Evolutionary conservation across 176 grass and related monocot genomes (phyloP).

Genomic region (Phoenix roebelenii): DNA sequence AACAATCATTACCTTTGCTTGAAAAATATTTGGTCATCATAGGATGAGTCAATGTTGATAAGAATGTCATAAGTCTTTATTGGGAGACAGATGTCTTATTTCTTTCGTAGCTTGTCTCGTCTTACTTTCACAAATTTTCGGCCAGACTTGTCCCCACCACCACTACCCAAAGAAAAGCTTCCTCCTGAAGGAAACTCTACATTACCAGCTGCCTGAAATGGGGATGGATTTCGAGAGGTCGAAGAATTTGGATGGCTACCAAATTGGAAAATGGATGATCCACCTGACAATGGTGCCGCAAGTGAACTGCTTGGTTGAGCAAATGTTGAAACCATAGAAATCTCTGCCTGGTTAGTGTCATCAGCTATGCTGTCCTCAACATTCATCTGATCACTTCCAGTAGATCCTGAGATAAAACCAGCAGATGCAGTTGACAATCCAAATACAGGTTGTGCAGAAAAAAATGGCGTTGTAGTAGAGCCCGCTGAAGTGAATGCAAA

Average conservation of each 20-base stretch:
- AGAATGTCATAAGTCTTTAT: too few relatives aligned
- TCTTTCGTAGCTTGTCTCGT: conserved; percentile 19
- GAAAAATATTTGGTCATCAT: too few relatives aligned
- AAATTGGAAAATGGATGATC: conserved; percentile 39
- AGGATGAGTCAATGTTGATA: too few relatives aligned
- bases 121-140: conserved; percentile 43
- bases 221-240: conserved; percentile 13
- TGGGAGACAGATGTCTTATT: conserved; percentile 20
- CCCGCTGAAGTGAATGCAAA: conserved; percentile 38
- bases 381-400: conserved; percentile 63
- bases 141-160: conserved; percentile 41
- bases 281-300: conserved; percentile 11
- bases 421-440: conserved; percentile 27
- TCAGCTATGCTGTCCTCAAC: conserved; percentile 55
- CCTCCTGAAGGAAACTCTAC: conserved; percentile 43
- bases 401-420: conserved; percentile 27
- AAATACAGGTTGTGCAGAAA: conserved; percentile 29
- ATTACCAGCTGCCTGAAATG: conserved; percentile 39
- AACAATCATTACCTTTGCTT: too few relatives aligned
- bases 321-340: conserved; percentile 39
- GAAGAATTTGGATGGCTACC: conserved; percentile 29
- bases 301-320: conserved; percentile 33
- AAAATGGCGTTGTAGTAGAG: conserved; percentile 23
- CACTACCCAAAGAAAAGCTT: conserved; percentile 50
- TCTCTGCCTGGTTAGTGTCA: conserved; percentile 33